Base-by-base conservation (phyloP, 148 eudicot species). In the Euryodendron excelsum region DNA sequence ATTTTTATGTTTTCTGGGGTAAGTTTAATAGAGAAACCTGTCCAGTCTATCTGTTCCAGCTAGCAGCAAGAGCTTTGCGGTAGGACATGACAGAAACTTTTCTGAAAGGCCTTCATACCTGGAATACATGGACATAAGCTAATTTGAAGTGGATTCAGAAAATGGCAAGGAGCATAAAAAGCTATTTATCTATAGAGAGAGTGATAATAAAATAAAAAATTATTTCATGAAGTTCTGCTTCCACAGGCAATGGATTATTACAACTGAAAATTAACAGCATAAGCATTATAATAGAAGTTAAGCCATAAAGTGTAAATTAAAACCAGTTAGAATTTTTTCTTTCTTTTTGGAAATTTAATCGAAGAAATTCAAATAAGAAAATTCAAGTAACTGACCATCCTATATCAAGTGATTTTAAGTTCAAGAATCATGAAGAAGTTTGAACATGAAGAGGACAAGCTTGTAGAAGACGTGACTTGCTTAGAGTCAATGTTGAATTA, bases 81-180 rank as follows among this genome's bases (percentile, higher is more conserved):
- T 97, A 53, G 94, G 91, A 81, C 85, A 87, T 37, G 94, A 87
- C 72, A 94, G 74, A 69, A 91, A 94, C 41, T 89, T 94, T 68
- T 92, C 97, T 58, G 98, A 94, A 79, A 94, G 97, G 45, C 96
- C 98, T 86, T 90, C 97, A 83, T 94, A 94, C 98, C 98, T 94
- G 91, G 69, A 79, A 86, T 72, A 52, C 58, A 30, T 30, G 28
- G 21, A 30, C 61, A 85, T 15, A 53, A 60, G 81, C 48, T 41
- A 53, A 69, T 39, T 23, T 30, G 30, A 67, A 25, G 59, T 12
- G 18, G 55, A 37, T 52, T 41, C 13, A 30, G 37, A 21, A 31
- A 47, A 8, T 71, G n/a, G 4, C 1, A 58, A 17, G 50, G 18
- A 3, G 36, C 3, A 75, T 3, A 39, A 37, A 20, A 14, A 55